These are phyloP conservation scores for Aspergillus versicolor DNA, from an alignment of 2,329 filamentous ascomycete species.

Conservation along the genomic window DNA sequence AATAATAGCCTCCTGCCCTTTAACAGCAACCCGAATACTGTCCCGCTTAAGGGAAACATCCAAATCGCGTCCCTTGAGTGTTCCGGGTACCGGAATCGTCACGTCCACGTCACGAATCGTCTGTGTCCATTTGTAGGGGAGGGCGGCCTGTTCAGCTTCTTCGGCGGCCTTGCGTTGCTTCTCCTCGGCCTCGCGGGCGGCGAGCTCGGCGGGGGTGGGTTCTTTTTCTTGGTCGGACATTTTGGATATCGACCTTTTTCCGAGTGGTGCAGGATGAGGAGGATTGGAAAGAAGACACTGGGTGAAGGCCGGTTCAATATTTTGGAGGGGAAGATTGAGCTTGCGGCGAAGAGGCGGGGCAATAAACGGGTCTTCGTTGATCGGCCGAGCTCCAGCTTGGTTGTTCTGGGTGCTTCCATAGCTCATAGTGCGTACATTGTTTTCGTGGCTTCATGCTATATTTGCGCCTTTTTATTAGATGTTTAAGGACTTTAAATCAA, in stretches of 20 bases:
- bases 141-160: slow-evolving; percentile 78
- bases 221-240: slow-evolving; percentile 36
- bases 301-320: background rate
- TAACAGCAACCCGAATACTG: slow-evolving; percentile 75
- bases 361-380: background rate
- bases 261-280: background rate
- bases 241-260: background rate
- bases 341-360: background rate
- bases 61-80: slow-evolving; percentile 80
- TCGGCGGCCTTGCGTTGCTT: slow-evolving; percentile 68
- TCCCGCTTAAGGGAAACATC: slow-evolving; percentile 79
- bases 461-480: background rate
- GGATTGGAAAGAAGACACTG: background rate
- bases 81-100: slow-evolving; percentile 72
- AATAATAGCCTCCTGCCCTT: slow-evolving; percentile 83
- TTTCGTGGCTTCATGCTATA: background rate
- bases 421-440: background rate
- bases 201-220: slow-evolving; percentile 29
- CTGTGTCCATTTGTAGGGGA: slow-evolving; percentile 98
- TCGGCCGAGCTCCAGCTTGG: background rate
- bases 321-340: background rate
- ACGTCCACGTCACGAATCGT: slow-evolving; percentile 86
- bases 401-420: slow-evolving; percentile 2
- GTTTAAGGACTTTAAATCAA: background rate
- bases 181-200: slow-evolving; percentile 56